Evolutionary conservation across 768 basidiomycete genomes (phyloP).

Genomic region (Boletus reticulatus): DNA sequence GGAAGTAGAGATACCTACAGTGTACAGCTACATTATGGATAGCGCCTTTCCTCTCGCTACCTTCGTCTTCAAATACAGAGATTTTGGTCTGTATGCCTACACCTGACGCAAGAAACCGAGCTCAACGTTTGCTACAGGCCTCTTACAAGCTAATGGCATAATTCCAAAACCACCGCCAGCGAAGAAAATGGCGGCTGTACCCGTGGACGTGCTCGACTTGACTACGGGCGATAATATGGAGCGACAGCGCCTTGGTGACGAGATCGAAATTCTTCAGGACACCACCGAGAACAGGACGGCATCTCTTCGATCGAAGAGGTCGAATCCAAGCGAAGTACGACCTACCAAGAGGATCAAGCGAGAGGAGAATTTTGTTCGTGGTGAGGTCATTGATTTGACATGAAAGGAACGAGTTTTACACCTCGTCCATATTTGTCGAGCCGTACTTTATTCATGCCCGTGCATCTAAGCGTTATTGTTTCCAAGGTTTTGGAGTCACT

Average conservation of each 20-base stretch:
- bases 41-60: conserved; percentile 16
- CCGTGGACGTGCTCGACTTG: conserved; percentile 23
- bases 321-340: not conserved
- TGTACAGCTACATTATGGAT: not conserved
- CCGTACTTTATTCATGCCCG: not conserved
- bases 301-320: conserved; percentile 3
- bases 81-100: conserved; percentile 18
- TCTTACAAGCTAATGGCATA: conserved; percentile 29
- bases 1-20: conserved; percentile 3
- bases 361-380: conserved; percentile 16
- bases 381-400: conserved; percentile 33
- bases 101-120: not conserved
- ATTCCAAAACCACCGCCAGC: conserved; percentile 13
- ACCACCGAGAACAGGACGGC: not conserved
- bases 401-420: conserved; percentile 8
- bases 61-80: conserved; percentile 33
- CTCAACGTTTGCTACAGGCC: conserved; percentile 12
- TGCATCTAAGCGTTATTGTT: not conserved
- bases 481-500: not conserved
- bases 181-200: not conserved
- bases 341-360: conserved; percentile 28
- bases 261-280: conserved; percentile 8
- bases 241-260: conserved; percentile 1
- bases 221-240: conserved; percentile 11
- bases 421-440: not conserved